Percentiles rank a stretch among this genome's conserved stretches.
phyloP scores from a whole-genome alignment of 2,329 filamentous ascomycete genomes.

The Ophiostoma piceae region DNA sequence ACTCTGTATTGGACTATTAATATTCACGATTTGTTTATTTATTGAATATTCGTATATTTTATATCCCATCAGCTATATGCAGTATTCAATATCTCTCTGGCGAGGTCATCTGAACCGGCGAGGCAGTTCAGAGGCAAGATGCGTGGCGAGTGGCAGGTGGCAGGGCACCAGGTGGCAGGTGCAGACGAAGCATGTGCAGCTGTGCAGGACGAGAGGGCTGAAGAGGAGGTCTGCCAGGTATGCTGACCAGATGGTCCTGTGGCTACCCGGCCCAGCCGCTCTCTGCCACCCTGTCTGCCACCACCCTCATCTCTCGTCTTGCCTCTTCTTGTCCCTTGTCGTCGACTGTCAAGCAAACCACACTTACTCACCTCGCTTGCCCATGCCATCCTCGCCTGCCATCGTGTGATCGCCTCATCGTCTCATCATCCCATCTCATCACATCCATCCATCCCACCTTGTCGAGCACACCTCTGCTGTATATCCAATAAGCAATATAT shows the following conservation, averaged over 20 bases:
- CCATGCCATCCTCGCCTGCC: not conserved
- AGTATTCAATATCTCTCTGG: not conserved
- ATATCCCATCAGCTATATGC: not conserved
- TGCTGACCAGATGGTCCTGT: not conserved
- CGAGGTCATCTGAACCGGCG: not conserved
- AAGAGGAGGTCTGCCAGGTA: not conserved
- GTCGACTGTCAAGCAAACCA: not conserved
- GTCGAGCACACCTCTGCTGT: not conserved
- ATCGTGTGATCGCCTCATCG: not conserved
- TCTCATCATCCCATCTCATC: not conserved
- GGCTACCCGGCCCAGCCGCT: not conserved
- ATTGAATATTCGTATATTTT: not conserved
- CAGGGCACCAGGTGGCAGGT: not conserved
- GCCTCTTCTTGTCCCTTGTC: no score
- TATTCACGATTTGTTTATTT: not conserved
- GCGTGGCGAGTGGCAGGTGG: not conserved
- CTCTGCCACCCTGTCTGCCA: not conserved
- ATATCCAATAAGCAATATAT: not conserved
- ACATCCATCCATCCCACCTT: conserved; percentile 1
- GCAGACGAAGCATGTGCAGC: not conserved
- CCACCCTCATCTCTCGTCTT: not conserved
- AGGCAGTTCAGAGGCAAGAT: not conserved
- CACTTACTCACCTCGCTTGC: not conserved
- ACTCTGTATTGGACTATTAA: not conserved
- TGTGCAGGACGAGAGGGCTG: not conserved